Percentiles rank a stretch among this genome's conserved stretches.
phyloP scores from a whole-genome alignment of 73 alveolate genomes.

The Stentor coeruleus region DNA sequence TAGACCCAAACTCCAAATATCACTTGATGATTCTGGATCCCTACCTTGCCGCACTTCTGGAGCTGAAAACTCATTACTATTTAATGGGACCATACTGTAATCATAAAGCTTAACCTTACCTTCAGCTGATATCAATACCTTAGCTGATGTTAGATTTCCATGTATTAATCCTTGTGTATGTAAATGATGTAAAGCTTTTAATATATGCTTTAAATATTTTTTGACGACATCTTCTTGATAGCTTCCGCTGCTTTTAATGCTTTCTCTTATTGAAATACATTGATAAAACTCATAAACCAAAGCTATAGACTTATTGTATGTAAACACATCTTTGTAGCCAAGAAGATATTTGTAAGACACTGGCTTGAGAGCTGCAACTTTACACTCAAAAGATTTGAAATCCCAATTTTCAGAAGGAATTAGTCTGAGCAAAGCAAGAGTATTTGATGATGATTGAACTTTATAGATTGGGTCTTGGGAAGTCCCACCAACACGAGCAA shows the following conservation, averaged over 20 bases:
- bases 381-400: background rate
- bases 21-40: background rate
- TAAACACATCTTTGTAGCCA: background rate
- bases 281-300: background rate
- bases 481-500: background rate
- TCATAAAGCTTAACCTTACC: constrained; percentile 11
- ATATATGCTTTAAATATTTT: background rate
- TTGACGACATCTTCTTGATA: background rate
- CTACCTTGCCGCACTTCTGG: constrained; percentile 3
- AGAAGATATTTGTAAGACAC: constrained; percentile 20
- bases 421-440: background rate
- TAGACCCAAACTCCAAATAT: background rate
- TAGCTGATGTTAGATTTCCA: background rate
- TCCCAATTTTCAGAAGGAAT: background rate
- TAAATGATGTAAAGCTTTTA: background rate
- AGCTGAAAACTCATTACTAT: background rate
- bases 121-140: background rate
- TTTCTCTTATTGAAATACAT: background rate
- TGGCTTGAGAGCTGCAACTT: background rate
- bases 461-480: background rate
- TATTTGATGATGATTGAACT: background rate
- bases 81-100: background rate
- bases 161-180: background rate
- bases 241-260: background rate
- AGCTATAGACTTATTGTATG: background rate